Base-by-base conservation (phyloP, 768 basidiomycete species). In the Tricholoma sp. region DNA sequence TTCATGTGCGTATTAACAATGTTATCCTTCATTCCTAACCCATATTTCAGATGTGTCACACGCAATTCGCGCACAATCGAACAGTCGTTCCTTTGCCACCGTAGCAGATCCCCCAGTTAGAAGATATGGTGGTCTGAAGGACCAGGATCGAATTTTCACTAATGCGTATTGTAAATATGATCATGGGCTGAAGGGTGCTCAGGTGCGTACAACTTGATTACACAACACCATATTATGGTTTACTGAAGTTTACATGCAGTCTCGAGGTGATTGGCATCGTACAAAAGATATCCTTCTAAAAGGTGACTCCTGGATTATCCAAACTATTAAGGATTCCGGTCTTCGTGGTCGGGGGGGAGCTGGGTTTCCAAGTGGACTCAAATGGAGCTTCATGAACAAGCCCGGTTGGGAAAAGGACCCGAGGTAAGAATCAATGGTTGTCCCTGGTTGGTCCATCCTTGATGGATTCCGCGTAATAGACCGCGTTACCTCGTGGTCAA, bases 311-410 rank as follows among this genome's bases (percentile, higher is more conserved):
- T 99, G 94, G 94, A 94, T 98, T 65, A 98, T 98, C 58, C 87
- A 97, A 68, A 86, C 85, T 45, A 91, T 98, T 67, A 98, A 99
- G 72, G 93, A 92, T 66, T 97, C 94, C 19, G 96, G 96, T 47
- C 81, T 98, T 34, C 85, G 96, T 67, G 96, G 96, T 11, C 87
- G 96, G 55, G 96, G 96, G 52, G 96, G 96, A 53, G 96, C 96
- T 41, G 96, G 96, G 27, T 99, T 99, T 69, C 96, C 96, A 0
- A 90, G 88, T 62, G 96, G 96, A 21, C 78, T 98, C 64, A 98
- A 98, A 70, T 98, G 95, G 95, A 90, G 88, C 66, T 94, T 94
- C 71, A 96, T 98, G 96, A 98, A 99, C 81, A 99, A 98, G 74
- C 95, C 94, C n/a, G 86, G 87, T 24, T 98, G 96, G 96, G 85